Evolutionary conservation across 805 yeast genomes (phyloP).

Genomic region (Kluyveromyces dobzhanskii): DNA sequence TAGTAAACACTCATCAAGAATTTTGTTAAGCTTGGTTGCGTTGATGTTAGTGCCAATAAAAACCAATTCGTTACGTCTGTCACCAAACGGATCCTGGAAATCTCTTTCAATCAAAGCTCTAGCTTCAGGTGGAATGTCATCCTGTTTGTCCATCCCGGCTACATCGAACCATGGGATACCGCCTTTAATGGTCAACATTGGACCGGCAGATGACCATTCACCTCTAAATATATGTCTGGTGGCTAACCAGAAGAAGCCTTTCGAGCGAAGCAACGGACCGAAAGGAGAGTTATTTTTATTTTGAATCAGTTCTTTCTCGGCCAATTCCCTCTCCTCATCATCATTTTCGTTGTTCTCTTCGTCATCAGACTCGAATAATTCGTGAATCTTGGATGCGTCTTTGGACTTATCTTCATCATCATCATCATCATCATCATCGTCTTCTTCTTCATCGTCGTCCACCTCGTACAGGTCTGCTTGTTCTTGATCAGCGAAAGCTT

Average conservation of each 20-base stretch:
- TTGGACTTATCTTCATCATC: conserved; percentile 31
- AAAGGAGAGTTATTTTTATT: conserved; percentile 33
- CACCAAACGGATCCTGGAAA: conserved; percentile 34
- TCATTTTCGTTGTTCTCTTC: conserved; percentile 24
- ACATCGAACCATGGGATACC: conserved; percentile 38
- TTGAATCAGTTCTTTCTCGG: conserved; percentile 25
- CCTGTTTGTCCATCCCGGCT: conserved; percentile 19
- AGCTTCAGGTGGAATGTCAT: conserved; percentile 30
- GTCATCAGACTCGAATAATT: conserved; percentile 27
- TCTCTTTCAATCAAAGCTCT: conserved; percentile 28
- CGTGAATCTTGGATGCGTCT: conserved; percentile 17
- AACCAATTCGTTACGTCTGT: conserved; percentile 38
- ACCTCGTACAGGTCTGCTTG: conserved; percentile 32
- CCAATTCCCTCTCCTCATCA: conserved; percentile 25
- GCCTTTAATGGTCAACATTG: conserved; percentile 34
- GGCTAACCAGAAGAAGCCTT: conserved; percentile 40
- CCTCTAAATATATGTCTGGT: conserved; percentile 34
- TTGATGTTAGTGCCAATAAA: conserved; percentile 36
- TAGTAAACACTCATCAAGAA: conserved; percentile 33
- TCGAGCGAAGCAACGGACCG: conserved; percentile 33
- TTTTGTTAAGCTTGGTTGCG: conserved; percentile 21
- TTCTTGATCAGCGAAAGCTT: conserved; percentile 29
- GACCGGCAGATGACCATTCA: conserved; percentile 39
- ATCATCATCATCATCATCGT: conserved; percentile 34
- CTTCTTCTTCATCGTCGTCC: conserved; percentile 34